A percentile compares a stretch with the other conserved stretches of the same genome.
Conservation (phyloP, 2,329 filamentous ascomycete species). For the Neonectria hederae region DNA sequence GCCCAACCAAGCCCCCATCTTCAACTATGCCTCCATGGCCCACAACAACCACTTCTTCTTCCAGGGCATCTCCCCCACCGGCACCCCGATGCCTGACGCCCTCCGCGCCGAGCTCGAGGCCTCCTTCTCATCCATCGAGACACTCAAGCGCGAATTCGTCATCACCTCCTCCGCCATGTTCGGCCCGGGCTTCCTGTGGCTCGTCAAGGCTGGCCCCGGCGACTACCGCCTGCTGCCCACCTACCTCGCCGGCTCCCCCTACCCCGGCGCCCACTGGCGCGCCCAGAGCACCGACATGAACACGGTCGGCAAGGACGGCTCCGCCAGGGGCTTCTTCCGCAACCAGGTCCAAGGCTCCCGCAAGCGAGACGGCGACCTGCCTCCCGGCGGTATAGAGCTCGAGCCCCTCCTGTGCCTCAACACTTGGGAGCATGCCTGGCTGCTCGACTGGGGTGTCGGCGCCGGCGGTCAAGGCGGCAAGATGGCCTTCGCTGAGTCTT, state of each 20-base stretch:
- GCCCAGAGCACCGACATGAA: slow-evolving; percentile 76
- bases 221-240: slow-evolving; percentile 80
- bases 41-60: slow-evolving; percentile 93
- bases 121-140: slow-evolving; percentile 85
- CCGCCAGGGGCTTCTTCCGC: slow-evolving; percentile 52
- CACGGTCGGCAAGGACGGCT: slow-evolving; percentile 58
- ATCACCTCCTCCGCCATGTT: slow-evolving; percentile 90
- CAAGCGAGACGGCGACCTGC: slow-evolving; percentile 49
- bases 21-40: slow-evolving; percentile 97
- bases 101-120: slow-evolving; percentile 70
- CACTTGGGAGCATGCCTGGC: slow-evolving; percentile 95
- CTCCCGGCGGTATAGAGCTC: slow-evolving; percentile 74
- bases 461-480: slow-evolving; percentile 74
- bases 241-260: slow-evolving; percentile 91
- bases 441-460: slow-evolving; percentile 78
- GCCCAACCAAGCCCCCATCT: slow-evolving; percentile 78
- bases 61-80: slow-evolving; percentile 58
- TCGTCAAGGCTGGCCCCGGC: slow-evolving; percentile 68
- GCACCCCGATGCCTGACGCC: slow-evolving; percentile 61
- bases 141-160: slow-evolving; percentile 81
- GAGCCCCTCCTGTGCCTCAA: slow-evolving; percentile 88
- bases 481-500: slow-evolving; percentile 75
- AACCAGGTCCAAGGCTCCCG: slow-evolving; percentile 46
- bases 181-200: slow-evolving; percentile 96
- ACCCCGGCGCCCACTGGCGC: slow-evolving; percentile 84